Conservation (phyloP, 176 grass and related monocot species). For the Oryza brachyantha region DNA sequence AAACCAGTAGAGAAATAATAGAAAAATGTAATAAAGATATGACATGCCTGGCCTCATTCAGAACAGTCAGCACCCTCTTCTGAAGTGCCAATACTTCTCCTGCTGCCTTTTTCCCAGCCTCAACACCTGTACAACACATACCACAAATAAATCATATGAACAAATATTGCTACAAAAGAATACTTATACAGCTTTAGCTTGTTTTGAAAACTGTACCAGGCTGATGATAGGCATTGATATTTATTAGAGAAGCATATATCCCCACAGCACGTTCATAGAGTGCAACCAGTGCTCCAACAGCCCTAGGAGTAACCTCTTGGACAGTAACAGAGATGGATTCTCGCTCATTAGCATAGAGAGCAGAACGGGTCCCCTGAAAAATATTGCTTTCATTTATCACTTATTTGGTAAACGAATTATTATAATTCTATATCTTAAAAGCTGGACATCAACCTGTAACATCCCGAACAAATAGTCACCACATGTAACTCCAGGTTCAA, state of each 20-base stretch:
- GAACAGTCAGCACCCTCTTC: slow-evolving; percentile 79
- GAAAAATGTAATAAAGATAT: slow-evolving; percentile 24
- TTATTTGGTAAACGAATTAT: neutral
- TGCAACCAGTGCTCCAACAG: slow-evolving; percentile 86
- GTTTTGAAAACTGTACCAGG: slow-evolving; percentile 55
- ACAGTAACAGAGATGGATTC: slow-evolving; percentile 95
- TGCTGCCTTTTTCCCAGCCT: slow-evolving; percentile 98
- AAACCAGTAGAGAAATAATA: slow-evolving; percentile 6
- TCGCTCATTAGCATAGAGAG: slow-evolving; percentile 89
- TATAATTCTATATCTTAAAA: slow-evolving; percentile 19
- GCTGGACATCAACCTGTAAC: slow-evolving; percentile 64
- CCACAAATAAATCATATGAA: slow-evolving; percentile 24
- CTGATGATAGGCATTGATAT: slow-evolving; percentile 99
- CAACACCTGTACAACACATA: slow-evolving; percentile 65
- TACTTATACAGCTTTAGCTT: neutral
- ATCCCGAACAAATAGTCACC: slow-evolving; percentile 99
- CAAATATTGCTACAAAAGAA: neutral
- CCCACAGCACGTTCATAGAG: slow-evolving; percentile 98
- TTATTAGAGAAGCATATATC: slow-evolving; percentile 86
- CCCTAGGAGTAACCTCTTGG: slow-evolving; percentile 88
- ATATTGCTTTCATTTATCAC: slow-evolving; percentile 7
- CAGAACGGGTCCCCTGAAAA: slow-evolving; percentile 92
- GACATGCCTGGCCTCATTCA: slow-evolving; percentile 87
- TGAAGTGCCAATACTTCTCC: slow-evolving; percentile 97
- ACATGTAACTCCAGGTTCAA: slow-evolving; percentile 98